Conservation (phyloP, 2,329 filamentous ascomycete species). For the Chrysoporthe cubensis region DNA sequence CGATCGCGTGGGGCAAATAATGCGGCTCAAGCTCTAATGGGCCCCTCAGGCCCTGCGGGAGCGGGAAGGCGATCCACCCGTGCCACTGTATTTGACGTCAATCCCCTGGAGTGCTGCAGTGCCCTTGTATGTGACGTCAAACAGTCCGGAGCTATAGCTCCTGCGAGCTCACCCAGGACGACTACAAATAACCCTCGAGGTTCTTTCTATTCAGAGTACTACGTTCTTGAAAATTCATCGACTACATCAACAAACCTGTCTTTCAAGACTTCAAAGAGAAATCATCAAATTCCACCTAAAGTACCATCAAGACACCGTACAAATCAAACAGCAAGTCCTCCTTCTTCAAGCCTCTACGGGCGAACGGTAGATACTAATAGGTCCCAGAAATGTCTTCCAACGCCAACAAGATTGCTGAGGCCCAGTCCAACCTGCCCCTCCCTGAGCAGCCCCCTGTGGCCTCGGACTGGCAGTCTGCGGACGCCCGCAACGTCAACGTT, state of each 20-base stretch:
- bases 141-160: slow-evolving; percentile 13
- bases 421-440: slow-evolving; percentile 74
- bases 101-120: slow-evolving; percentile 3
- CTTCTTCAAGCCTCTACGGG: no score
- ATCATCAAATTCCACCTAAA: neutral
- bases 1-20: slow-evolving; percentile 15
- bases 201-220: neutral
- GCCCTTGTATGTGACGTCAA: slow-evolving; percentile 24
- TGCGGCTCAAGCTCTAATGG: slow-evolving; percentile 15
- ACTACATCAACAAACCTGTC: neutral
- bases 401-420: slow-evolving; percentile 67
- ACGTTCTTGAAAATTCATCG: neutral
- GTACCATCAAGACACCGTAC: neutral
- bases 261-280: neutral
- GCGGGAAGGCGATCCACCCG: slow-evolving; percentile 3
- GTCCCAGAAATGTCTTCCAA: slow-evolving; percentile 54
- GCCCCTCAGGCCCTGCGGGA: slow-evolving; percentile 1
- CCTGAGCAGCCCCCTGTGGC: slow-evolving; percentile 76
- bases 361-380: slow-evolving; percentile 1
- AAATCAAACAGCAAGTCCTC: slow-evolving; percentile 19
- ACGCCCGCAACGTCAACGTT: slow-evolving; percentile 70
- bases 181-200: slow-evolving; percentile 25
- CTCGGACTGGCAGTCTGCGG: slow-evolving; percentile 79
- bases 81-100: slow-evolving; percentile 28
- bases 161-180: neutral